Conservation (phyloP, 148 eudicot species). For the Rhododendron molle region DNA sequence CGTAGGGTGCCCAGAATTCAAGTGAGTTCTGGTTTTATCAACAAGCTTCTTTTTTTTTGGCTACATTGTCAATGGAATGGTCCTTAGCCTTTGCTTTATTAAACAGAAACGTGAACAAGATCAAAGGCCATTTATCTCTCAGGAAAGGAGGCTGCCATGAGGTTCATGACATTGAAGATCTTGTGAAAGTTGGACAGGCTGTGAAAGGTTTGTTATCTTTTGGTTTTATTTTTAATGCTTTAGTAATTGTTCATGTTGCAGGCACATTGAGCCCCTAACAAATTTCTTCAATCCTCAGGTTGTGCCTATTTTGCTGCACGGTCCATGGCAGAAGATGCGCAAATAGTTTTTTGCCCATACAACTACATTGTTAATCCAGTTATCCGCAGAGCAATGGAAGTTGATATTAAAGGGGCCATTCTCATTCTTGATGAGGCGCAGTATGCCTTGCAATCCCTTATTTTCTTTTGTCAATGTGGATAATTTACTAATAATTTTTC, state of each 20-base stretch:
- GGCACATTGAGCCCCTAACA: not conserved
- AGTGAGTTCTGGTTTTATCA: constrained; percentile 38
- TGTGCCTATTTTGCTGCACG: constrained; percentile 96
- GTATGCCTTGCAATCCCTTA: constrained; percentile 42
- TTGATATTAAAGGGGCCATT: constrained; percentile 66
- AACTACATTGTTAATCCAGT: constrained; percentile 79
- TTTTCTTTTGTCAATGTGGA: not conserved
- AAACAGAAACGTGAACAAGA: constrained; percentile 65
- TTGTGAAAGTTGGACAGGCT: constrained; percentile 75
- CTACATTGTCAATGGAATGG: constrained; percentile 15
- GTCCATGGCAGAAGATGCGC: constrained; percentile 83
- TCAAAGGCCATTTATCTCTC: constrained; percentile 75
- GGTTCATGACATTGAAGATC: constrained; percentile 96
- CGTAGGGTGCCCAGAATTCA: constrained; percentile 68
- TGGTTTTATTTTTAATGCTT: not conserved
- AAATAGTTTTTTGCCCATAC: constrained; percentile 86
- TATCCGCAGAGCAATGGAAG: constrained; percentile 87
- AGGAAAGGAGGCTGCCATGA: constrained; percentile 84
- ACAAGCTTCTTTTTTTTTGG: not conserved
- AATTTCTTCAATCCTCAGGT: constrained; percentile 50
- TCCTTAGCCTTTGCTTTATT: not conserved
- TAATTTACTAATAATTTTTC: not conserved
- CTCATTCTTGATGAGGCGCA: constrained; percentile 97
- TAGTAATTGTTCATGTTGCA: not conserved
- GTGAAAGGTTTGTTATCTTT: constrained; percentile 52